These are phyloP conservation scores for Bryoerythrophyllum caledonicum DNA, from an alignment of 225 moss, liverwort and hornwort genomes.

Conservation along the genomic window DNA sequence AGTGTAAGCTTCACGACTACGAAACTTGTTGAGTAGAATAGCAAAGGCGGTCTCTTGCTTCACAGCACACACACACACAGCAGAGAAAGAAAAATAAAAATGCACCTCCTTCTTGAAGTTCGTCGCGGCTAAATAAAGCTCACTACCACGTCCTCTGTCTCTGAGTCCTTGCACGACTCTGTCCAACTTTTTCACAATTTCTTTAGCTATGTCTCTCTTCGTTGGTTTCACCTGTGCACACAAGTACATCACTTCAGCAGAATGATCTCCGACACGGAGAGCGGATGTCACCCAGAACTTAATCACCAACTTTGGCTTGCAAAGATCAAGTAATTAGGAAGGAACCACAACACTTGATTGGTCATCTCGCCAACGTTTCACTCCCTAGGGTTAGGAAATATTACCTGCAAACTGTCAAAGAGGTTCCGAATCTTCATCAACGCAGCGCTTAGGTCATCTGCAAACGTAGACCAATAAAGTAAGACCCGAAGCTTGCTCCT, in stretches of 20 bases:
- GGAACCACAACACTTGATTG: not conserved
- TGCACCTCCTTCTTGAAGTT: slow-evolving; percentile 33
- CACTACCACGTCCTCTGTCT: slow-evolving; percentile 10
- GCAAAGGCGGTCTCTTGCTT: not conserved
- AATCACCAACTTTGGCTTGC: not conserved
- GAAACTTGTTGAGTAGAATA: not conserved
- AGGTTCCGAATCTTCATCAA: slow-evolving; percentile 7
- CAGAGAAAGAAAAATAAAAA: not conserved
- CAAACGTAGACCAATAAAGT: slow-evolving; percentile 18
- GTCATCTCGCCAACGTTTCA: not conserved
- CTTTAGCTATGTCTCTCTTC: slow-evolving; percentile 6
- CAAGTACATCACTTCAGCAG: slow-evolving; percentile 17
- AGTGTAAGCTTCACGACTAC: slow-evolving; percentile 14
- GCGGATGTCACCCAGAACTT: not conserved
- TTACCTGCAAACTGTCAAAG: slow-evolving; percentile 21
- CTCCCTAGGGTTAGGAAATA: slow-evolving; percentile 8
- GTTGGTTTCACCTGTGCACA: slow-evolving; percentile 15
- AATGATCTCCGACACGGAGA: not conserved
- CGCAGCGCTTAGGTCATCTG: slow-evolving; percentile 11
- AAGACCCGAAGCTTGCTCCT: slow-evolving; percentile 25
- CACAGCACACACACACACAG: too few relatives aligned
- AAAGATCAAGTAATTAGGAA: not conserved
- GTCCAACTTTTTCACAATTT: slow-evolving; percentile 11
- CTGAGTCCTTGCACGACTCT: not conserved
- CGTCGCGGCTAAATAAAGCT: slow-evolving; percentile 1